phyloP scores from a whole-genome alignment of 2,329 filamentous ascomycete genomes.

The Sphaceloma murrayae region DNA sequence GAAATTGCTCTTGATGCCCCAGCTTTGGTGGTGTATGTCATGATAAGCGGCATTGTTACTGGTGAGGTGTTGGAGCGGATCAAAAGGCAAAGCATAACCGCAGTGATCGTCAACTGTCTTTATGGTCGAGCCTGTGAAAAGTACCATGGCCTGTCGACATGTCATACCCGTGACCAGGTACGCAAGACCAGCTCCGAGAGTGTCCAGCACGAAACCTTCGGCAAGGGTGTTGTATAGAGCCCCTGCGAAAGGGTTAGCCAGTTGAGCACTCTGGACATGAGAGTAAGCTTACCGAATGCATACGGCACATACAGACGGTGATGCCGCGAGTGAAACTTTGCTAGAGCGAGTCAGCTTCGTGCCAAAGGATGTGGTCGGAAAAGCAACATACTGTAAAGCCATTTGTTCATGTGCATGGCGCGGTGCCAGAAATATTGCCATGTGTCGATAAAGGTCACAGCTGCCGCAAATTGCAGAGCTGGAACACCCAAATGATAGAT shows the following conservation, averaged over 20 bases:
- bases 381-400: constrained; percentile 72
- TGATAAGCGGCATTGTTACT: constrained; percentile 95
- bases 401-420: constrained; percentile 94
- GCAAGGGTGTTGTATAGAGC: constrained; percentile 94
- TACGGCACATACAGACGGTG: constrained; percentile 97
- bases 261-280: too few relatives aligned
- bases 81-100: constrained; percentile 90
- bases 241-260: too few relatives aligned
- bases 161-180: constrained; percentile 78
- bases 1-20: constrained; percentile 93
- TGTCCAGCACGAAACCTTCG: constrained; percentile 90
- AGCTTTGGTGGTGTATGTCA: constrained; percentile 97
- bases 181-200: constrained; percentile 70
- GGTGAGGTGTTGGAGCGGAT: constrained; percentile 82
- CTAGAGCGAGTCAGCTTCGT: constrained; percentile 37
- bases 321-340: constrained; percentile 85
- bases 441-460: constrained; percentile 71
- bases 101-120: constrained; percentile 98
- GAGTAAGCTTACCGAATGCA: too few relatives aligned
- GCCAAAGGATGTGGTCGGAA: constrained; percentile 4
- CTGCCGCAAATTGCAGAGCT: constrained; percentile 63
- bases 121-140: constrained; percentile 80
- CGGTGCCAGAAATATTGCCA: constrained; percentile 99
- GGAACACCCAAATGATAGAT: constrained; percentile 77
- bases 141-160: constrained; percentile 75